Evolutionary conservation across 2,329 filamentous ascomycete species (phyloP).

Genomic region (Rutstroemia sp.): DNA sequence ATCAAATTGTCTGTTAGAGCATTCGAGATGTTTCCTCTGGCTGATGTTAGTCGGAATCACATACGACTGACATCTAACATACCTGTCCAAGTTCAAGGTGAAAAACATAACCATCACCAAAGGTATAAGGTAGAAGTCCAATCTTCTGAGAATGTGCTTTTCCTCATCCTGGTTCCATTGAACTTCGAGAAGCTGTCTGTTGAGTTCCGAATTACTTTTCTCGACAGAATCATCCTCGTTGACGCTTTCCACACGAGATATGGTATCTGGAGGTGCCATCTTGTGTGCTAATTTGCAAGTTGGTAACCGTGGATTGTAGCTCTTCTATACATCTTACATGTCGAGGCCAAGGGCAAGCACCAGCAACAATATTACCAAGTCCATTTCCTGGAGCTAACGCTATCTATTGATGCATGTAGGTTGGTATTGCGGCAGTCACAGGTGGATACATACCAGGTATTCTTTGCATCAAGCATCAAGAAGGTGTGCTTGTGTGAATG

Average conservation of each 20-base stretch:
- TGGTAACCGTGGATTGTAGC: background rate
- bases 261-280: conserved; percentile 4
- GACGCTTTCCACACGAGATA: conserved; percentile 5
- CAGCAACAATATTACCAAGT: background rate
- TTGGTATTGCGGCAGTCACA: background rate
- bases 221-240: conserved; percentile 1
- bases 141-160: background rate
- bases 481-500: conserved; percentile 3
- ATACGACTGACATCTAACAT: background rate
- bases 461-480: background rate
- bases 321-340: background rate
- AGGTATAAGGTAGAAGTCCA: conserved; percentile 6
- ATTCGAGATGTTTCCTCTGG: conserved; percentile 42
- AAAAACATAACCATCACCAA: conserved; percentile 10
- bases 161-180: conserved; percentile 7
- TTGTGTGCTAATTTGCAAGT: background rate
- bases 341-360: background rate
- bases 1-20: conserved; percentile 42
- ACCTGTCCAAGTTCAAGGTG: conserved; percentile 8
- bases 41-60: background rate
- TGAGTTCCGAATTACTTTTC: conserved; percentile 6
- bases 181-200: background rate
- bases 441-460: background rate
- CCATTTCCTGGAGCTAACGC: background rate
- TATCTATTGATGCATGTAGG: background rate